phyloP scores from a whole-genome alignment of 345 rosid species.

The Hypericum androsaemum region DNA sequence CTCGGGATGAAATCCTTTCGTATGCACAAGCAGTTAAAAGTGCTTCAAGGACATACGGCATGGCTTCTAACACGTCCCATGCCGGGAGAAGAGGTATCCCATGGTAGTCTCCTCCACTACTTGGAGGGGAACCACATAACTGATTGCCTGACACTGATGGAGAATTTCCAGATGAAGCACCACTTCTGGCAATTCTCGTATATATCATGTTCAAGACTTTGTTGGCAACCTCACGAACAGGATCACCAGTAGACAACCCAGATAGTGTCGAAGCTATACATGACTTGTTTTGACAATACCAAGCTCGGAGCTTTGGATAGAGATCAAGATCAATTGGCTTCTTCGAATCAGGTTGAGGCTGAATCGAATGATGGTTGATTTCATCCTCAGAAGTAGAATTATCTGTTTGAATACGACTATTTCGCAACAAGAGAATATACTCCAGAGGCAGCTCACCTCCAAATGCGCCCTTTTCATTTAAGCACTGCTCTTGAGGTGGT shows the following conservation, averaged over 20 bases:
- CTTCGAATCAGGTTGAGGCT: conserved; percentile 17
- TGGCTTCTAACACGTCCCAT: conserved; percentile 64
- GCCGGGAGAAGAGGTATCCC: conserved; percentile 49
- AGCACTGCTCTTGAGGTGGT: conserved; percentile 40
- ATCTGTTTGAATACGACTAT: conserved; percentile 27
- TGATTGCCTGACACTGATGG: conserved; percentile 27
- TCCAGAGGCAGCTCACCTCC: conserved; percentile 44
- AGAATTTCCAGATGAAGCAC: conserved; percentile 28
- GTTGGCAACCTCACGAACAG: conserved; percentile 53
- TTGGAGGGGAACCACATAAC: conserved; percentile 27
- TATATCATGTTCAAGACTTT: conserved; percentile 47
- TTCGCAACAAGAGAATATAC: conserved; percentile 44
- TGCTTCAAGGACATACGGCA: conserved; percentile 54
- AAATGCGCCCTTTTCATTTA: conserved; percentile 24
- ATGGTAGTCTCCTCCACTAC: conserved; percentile 34
- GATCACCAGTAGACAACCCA: conserved; percentile 34
- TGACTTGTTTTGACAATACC: conserved; percentile 59
- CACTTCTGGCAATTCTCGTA: conserved; percentile 35
- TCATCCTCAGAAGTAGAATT: conserved; percentile 20
- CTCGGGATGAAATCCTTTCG: conserved; percentile 58
- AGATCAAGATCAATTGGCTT: conserved; percentile 36
- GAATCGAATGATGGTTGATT: conserved; percentile 15
- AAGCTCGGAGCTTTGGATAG: conserved; percentile 51
- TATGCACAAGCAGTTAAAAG: conserved; percentile 61
- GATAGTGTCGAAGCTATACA: conserved; percentile 53